Conservation (phyloP, 2,329 filamentous ascomycete species). For the Colletotrichum sp. region DNA sequence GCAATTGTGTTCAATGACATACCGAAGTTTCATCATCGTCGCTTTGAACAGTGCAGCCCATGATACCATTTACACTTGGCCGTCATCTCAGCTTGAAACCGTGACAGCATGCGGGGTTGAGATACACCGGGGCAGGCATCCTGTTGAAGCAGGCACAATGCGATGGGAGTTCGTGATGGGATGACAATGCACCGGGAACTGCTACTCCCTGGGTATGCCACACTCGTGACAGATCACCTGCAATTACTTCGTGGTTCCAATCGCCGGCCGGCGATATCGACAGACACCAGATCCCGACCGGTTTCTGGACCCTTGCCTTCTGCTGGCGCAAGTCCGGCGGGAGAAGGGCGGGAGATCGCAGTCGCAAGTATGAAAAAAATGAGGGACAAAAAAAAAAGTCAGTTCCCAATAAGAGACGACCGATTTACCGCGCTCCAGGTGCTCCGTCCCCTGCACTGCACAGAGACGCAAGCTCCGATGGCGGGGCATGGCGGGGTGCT, state of each 20-base stretch:
- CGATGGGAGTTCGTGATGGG: not conserved
- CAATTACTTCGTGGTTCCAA: not conserved
- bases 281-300: slow-evolving; percentile 3
- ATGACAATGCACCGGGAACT: not conserved
- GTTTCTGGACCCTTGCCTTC: not conserved
- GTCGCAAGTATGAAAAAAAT: not conserved
- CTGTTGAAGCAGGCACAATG: not conserved
- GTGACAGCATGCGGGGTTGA: not conserved
- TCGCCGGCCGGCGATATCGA: not conserved
- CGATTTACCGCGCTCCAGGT: not conserved
- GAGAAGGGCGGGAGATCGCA: not conserved
- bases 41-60: not conserved
- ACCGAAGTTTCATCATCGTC: not conserved
- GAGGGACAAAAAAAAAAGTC: not conserved
- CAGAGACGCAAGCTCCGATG: slow-evolving; percentile 13
- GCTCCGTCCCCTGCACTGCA: not conserved
- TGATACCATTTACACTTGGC: not conserved
- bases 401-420: not conserved
- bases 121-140: not conserved
- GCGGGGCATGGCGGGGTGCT: slow-evolving; percentile 24
- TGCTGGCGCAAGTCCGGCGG: not conserved
- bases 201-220: not conserved
- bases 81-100: not conserved
- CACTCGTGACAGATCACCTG: not conserved
- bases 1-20: not conserved